phyloP scores from a whole-genome alignment of 208 protist species.

The Leishmania amazonensis region DNA sequence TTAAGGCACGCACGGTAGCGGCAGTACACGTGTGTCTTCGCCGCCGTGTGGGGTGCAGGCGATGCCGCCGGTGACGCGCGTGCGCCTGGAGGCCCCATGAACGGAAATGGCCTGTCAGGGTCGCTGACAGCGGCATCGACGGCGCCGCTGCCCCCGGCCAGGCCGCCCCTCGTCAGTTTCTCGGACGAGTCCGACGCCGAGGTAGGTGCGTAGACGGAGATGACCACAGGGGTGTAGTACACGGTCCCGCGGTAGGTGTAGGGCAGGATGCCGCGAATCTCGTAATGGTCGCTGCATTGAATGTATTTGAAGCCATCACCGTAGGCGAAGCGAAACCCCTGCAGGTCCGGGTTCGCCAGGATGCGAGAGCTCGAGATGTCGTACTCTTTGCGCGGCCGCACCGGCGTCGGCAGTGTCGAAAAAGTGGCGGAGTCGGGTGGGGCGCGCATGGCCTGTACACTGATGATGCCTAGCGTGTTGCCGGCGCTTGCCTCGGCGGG shows the following conservation, averaged over 20 bases:
- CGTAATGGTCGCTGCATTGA: constrained; percentile 50
- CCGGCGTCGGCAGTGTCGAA: constrained; percentile 3
- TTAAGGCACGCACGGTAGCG: constrained; percentile 72
- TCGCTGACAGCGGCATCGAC: neutral
- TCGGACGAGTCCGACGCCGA: neutral
- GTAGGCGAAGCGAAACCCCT: constrained; percentile 55
- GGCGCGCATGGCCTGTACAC: too few relatives aligned
- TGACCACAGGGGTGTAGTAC: constrained; percentile 81
- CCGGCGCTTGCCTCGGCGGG: neutral
- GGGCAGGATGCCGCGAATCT: constrained; percentile 64
- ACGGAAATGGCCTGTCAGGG: neutral
- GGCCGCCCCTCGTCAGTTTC: neutral
- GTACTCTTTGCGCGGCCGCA: constrained; percentile 31
- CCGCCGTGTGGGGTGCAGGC: neutral
- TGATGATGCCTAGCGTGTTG: neutral
- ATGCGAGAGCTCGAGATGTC: constrained; percentile 29
- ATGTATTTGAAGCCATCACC: constrained; percentile 61
- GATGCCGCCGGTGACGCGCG: neutral
- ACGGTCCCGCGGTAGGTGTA: constrained; percentile 61
- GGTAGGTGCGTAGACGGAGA: constrained; percentile 43
- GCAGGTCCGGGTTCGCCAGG: constrained; percentile 45
- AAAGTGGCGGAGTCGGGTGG: neutral
- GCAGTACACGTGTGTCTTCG: constrained; percentile 22
- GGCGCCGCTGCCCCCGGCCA: neutral
- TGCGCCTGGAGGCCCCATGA: neutral